phyloP scores from a whole-genome alignment of 1,284 basidiomycete species.

The Ustilago esculenta region DNA sequence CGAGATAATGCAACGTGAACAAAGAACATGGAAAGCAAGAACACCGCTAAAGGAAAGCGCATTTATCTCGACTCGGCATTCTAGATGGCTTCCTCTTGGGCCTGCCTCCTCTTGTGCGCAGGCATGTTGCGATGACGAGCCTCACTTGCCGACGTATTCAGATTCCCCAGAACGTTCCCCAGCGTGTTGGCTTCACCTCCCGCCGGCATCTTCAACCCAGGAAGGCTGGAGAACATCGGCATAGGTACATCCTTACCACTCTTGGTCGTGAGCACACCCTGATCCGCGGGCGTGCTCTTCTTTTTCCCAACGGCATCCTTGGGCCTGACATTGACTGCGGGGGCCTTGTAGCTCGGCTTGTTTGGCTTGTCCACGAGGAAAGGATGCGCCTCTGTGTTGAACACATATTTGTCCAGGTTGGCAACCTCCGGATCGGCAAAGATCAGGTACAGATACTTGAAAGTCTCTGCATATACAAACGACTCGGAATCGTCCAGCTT shows the following conservation, averaged over 20 bases:
- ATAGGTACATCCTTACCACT: slow-evolving; percentile 12
- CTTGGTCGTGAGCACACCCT: neutral
- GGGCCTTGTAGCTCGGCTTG: slow-evolving; percentile 17
- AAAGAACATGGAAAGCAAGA: too few species aligned
- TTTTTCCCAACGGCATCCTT: neutral
- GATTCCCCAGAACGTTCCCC: slow-evolving; percentile 9
- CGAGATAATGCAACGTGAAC: too few species aligned
- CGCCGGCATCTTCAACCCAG: slow-evolving; percentile 15
- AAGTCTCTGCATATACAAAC: slow-evolving; percentile 58
- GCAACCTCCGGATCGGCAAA: slow-evolving; percentile 50
- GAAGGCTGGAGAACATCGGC: slow-evolving; percentile 18
- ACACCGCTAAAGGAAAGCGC: too few species aligned
- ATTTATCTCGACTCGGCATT: too few species aligned
- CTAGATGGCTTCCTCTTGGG: neutral
- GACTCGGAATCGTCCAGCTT: slow-evolving; percentile 54
- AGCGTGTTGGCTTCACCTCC: slow-evolving; percentile 22
- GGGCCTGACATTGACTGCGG: slow-evolving; percentile 1
- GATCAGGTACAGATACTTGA: slow-evolving; percentile 61
- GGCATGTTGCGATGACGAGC: neutral
- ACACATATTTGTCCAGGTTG: slow-evolving; percentile 56
- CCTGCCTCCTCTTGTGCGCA: slow-evolving; percentile 7
- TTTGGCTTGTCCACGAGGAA: slow-evolving; percentile 51
- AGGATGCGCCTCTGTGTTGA: slow-evolving; percentile 63
- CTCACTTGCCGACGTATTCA: slow-evolving; percentile 1
- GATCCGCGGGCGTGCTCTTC: slow-evolving; percentile 1